Evolutionary conservation across 148 eudicot species (phyloP).

Genomic region (Beta vulgaris): DNA sequence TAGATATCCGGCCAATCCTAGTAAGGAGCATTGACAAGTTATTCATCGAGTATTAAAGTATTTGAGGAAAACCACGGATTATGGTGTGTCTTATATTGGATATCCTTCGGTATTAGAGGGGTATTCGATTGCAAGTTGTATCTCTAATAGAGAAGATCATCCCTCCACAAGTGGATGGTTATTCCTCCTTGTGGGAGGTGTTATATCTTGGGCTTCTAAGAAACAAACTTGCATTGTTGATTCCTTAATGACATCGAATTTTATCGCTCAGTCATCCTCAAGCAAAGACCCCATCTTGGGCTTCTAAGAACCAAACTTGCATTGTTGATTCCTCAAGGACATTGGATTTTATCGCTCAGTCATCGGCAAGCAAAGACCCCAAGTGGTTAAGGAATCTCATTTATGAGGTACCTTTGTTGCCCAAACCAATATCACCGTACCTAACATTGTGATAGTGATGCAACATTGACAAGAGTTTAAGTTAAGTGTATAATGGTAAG

Average conservation of each 20-base stretch:
- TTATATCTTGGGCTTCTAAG: too few species aligned
- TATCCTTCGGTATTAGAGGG: slow-evolving; percentile 6
- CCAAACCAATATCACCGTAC: not conserved
- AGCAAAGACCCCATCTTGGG: not conserved
- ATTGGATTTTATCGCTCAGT: slow-evolving; percentile 14
- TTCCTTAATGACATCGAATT: too few species aligned
- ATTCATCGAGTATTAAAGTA: slow-evolving; percentile 8
- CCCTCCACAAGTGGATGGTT: too few species aligned
- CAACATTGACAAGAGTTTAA: slow-evolving; percentile 1
- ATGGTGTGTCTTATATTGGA: not conserved
- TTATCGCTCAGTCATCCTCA: too few species aligned
- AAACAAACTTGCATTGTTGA: too few species aligned
- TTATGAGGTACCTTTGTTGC: not conserved
- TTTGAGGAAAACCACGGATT: not conserved
- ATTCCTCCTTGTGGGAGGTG: too few species aligned
- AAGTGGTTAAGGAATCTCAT: not conserved
- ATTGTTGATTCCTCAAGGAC: slow-evolving; percentile 16
- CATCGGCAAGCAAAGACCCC: not conserved
- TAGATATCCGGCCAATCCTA: too few species aligned
- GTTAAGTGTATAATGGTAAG: slow-evolving; percentile 10
- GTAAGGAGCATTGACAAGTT: too few species aligned
- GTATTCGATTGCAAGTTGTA: slow-evolving; percentile 15
- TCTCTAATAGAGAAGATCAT: not conserved
- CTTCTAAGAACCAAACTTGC: too few species aligned
- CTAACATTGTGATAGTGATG: not conserved